These are phyloP conservation scores for Paracamarosporium sp. DNA, from an alignment of 2,329 filamentous ascomycete genomes.

Conservation along the genomic window DNA sequence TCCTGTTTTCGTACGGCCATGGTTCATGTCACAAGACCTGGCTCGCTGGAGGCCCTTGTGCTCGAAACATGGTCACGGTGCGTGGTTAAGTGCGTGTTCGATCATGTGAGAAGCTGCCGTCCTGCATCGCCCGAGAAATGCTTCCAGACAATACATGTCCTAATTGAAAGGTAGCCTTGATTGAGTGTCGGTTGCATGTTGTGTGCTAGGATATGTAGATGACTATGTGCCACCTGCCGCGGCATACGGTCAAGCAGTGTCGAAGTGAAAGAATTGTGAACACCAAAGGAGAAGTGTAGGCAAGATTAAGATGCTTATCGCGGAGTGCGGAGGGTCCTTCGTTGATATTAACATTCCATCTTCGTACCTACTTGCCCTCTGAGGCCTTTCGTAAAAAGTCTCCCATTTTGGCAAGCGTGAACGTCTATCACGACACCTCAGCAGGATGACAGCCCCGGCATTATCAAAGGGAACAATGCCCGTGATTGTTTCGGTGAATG, in stretches of 20 bases:
- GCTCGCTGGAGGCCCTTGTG: not conserved
- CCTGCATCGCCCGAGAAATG: too few species aligned
- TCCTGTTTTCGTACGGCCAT: too few species aligned
- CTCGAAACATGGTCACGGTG: not conserved
- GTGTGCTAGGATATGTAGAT: too few species aligned
- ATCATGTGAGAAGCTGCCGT: too few species aligned
- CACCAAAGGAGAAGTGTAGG: not conserved
- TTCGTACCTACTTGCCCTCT: slow-evolving; percentile 2
- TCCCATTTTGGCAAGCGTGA: not conserved
- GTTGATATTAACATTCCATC: not conserved
- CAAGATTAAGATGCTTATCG: not conserved
- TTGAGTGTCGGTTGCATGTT: too few species aligned
- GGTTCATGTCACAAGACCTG: not conserved
- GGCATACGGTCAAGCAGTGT: not conserved
- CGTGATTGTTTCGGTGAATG: not conserved
- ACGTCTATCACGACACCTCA: not conserved
- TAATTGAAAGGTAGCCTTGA: too few species aligned
- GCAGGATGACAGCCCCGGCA: not conserved
- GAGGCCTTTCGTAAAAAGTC: slow-evolving; percentile 2
- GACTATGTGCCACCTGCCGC: not conserved
- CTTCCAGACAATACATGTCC: too few species aligned
- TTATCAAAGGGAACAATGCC: not conserved
- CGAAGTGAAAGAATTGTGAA: not conserved
- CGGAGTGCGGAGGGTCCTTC: not conserved
- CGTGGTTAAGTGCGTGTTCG: too few species aligned